Evolutionary conservation across 495 filamentous ascomycete genomes (phyloP).

Genomic region (Chaetomium fimeti): DNA sequence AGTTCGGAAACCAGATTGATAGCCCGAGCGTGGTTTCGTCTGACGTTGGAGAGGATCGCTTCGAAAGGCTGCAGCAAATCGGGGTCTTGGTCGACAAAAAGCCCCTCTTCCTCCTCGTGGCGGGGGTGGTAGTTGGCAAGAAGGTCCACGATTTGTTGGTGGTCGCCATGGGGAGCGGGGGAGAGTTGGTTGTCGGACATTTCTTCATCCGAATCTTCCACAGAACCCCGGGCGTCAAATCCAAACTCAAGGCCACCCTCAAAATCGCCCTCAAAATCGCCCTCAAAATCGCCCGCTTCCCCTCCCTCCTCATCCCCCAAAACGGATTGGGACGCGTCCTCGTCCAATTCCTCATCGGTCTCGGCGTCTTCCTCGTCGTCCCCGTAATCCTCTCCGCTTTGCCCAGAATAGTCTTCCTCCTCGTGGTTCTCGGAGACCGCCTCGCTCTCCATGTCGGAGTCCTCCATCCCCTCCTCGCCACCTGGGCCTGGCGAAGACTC

Average conservation of each 20-base stretch:
- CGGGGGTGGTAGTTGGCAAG: background rate
- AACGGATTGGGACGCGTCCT: background rate
- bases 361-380: constrained; percentile 11
- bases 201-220: background rate
- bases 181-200: background rate
- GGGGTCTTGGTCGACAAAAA: constrained; percentile 22
- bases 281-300: background rate
- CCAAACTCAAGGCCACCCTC: background rate
- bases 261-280: background rate
- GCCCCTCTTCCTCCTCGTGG: constrained; percentile 7
- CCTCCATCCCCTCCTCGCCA: background rate
- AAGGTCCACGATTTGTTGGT: background rate
- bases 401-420: background rate
- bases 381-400: background rate
- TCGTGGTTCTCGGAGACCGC: background rate
- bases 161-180: background rate
- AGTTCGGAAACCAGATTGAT: constrained; percentile 1
- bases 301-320: background rate
- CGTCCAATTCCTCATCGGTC: constrained; percentile 11
- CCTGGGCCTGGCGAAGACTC: background rate
- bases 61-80: background rate
- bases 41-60: background rate
- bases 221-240: background rate
- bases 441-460: background rate
- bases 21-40: constrained; percentile 5